phyloP scores from a whole-genome alignment of 1,139 yeast genomes.

The Scheffersomyces quercinus region DNA sequence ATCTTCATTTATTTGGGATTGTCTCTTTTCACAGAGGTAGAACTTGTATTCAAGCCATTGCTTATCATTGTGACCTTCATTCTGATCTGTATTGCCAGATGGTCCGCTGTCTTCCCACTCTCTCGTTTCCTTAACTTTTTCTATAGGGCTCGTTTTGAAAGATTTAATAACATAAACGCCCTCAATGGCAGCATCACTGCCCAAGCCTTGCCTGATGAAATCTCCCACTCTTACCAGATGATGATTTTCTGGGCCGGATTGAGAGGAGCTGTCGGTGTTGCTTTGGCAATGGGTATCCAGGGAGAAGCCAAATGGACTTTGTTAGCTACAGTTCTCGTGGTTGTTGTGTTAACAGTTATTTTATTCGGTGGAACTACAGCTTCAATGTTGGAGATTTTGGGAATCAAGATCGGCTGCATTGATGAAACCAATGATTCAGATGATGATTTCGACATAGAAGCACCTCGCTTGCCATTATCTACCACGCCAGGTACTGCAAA shows the following conservation, averaged over 20 bases:
- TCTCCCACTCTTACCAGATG: conserved; percentile 94
- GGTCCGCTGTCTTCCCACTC: conserved; percentile 97
- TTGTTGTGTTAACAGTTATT: conserved; percentile 93
- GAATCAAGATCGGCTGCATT: conserved; percentile 87
- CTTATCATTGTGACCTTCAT: conserved; percentile 86
- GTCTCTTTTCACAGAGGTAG: conserved; percentile 93
- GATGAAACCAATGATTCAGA: conserved; percentile 77
- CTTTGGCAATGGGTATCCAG: conserved; percentile 94
- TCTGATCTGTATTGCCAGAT: conserved; percentile 91
- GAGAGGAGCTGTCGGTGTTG: conserved; percentile 99
- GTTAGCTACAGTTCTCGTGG: conserved; percentile 92
- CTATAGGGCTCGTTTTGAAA: conserved; percentile 54
- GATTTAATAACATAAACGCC: conserved; percentile 32
- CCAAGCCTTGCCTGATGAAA: conserved; percentile 72
- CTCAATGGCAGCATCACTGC: conserved; percentile 41
- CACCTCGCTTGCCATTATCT: conserved; percentile 48
- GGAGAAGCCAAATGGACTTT: conserved; percentile 91
- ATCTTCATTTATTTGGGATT: conserved; percentile 94
- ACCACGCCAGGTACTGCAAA: conserved; percentile 16
- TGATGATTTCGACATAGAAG: conserved; percentile 94
- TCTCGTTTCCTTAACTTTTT: conserved; percentile 83
- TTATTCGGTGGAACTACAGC: conserved; percentile 98
- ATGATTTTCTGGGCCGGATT: conserved; percentile 99
- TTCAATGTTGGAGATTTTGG: conserved; percentile 92
- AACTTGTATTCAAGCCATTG: conserved; percentile 89